These are phyloP conservation scores for Nepenthes mirabilis DNA, from an alignment of 148 eudicot species.

Conservation along the genomic window DNA sequence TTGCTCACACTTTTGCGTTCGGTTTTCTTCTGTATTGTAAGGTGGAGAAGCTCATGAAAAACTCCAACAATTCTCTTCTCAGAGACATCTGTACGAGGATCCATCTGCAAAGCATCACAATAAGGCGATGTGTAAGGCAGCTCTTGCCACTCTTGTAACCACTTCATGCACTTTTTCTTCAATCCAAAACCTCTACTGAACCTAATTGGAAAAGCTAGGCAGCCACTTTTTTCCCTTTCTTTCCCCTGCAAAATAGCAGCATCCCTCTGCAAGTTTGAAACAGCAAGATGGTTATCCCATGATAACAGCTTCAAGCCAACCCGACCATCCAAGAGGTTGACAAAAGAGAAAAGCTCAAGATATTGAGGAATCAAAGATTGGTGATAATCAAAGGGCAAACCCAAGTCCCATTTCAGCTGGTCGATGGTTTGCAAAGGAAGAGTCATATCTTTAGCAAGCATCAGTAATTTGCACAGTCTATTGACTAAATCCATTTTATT, in stretches of 20 bases:
- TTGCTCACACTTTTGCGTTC: conserved; percentile 80
- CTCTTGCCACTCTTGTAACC: conserved; percentile 90
- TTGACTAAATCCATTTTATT: conserved; percentile 35
- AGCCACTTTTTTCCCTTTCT: conserved; percentile 12
- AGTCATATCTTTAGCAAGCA: conserved; percentile 45
- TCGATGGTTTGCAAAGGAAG: conserved; percentile 77
- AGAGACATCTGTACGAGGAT: conserved; percentile 79
- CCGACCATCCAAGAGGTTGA: conserved; percentile 58
- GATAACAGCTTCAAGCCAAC: conserved; percentile 53
- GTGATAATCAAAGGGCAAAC: conserved; percentile 65
- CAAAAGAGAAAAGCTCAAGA: conserved; percentile 36
- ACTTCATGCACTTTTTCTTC: conserved; percentile 63
- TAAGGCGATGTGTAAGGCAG: conserved; percentile 91
- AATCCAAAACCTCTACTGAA: conserved; percentile 79
- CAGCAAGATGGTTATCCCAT: conserved; percentile 49
- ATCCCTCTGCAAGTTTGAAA: conserved; percentile 52
- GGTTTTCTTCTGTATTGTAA: conserved; percentile 52
- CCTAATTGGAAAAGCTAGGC: conserved; percentile 55
- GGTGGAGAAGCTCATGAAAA: conserved; percentile 80
- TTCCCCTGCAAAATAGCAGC: conserved; percentile 13
- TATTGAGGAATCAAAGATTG: conserved; percentile 24
- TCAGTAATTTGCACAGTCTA: conserved; percentile 63
- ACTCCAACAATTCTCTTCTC: conserved; percentile 85
- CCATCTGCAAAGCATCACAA: conserved; percentile 58
- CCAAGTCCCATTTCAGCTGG: conserved; percentile 90